These are phyloP conservation scores for Jatropha curcas DNA, from an alignment of 345 rosid genomes.

Conservation along the genomic window DNA sequence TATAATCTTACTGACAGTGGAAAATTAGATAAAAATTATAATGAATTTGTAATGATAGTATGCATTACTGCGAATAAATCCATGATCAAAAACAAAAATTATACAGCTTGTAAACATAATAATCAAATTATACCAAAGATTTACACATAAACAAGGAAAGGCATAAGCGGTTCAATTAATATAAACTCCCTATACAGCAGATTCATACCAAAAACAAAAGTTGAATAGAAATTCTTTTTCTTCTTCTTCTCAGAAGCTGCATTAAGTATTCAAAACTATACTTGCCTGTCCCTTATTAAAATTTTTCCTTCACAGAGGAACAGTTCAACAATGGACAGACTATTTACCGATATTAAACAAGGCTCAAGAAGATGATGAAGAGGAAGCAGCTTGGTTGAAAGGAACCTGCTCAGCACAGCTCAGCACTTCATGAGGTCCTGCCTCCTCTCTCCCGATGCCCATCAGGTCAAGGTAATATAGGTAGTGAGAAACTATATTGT, in stretches of 20 bases:
- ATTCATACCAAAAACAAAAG: not conserved
- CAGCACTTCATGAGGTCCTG: conserved; percentile 78
- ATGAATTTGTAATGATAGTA: too few relatives aligned
- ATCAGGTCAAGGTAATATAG: conserved; percentile 71
- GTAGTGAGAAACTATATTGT: conserved; percentile 70
- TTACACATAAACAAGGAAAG: not conserved
- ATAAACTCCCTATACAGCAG: not conserved
- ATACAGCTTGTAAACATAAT: not conserved
- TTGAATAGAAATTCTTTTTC: not conserved
- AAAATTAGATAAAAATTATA: too few relatives aligned
- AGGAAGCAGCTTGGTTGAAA: conserved; percentile 40
- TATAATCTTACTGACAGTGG: too few relatives aligned
- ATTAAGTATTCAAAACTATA: not conserved
- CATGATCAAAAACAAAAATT: too few relatives aligned
- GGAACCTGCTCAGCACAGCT: conserved; percentile 70
- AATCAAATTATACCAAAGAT: not conserved
- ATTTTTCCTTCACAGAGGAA: not conserved
- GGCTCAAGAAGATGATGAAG: conserved; percentile 34
- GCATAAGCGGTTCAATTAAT: too few relatives aligned
- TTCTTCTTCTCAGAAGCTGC: not conserved
- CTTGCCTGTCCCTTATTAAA: conserved; percentile 5
- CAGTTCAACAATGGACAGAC: not conserved
- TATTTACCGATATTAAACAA: not conserved
- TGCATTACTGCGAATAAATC: too few relatives aligned
- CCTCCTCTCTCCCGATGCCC: conserved; percentile 88